A percentile compares a stretch with the other conserved stretches of the same genome.
These are phyloP conservation scores for Trypanosomatidae sp. DNA, from an alignment of 208 protist genomes.

Conservation along the genomic window DNA sequence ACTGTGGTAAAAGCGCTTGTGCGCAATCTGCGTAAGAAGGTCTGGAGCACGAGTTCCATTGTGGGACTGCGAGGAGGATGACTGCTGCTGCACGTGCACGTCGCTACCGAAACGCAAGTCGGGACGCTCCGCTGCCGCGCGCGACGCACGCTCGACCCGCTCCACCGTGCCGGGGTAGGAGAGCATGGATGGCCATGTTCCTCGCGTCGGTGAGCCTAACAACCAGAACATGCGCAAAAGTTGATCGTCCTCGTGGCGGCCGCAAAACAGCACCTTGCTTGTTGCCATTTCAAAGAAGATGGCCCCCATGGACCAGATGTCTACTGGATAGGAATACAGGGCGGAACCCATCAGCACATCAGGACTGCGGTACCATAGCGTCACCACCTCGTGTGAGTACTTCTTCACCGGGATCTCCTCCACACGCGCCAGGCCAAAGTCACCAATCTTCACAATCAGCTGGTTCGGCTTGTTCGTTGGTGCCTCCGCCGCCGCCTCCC, in stretches of 20 bases:
- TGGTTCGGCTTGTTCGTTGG: constrained; percentile 13
- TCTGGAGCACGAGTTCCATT: constrained; percentile 20
- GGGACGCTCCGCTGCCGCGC: constrained; percentile 14
- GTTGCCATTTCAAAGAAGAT: constrained; percentile 95
- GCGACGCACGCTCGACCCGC: constrained; percentile 35
- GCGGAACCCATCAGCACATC: constrained; percentile 90
- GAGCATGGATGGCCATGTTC: constrained; percentile 93
- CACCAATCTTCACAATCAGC: constrained; percentile 79
- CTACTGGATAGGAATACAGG: constrained; percentile 83
- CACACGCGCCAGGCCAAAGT: constrained; percentile 87
- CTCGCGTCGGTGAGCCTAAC: constrained; percentile 93
- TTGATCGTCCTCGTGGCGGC: constrained; percentile 89
- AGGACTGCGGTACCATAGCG: constrained; percentile 94
- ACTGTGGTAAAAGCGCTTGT: constrained; percentile 32
- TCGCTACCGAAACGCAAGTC: constrained; percentile 16
- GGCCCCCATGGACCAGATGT: constrained; percentile 94
- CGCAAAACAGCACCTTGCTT: constrained; percentile 82
- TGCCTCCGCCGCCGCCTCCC: constrained; percentile 9
- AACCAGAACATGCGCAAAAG: constrained; percentile 86
- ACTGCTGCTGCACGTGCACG: constrained; percentile 17
- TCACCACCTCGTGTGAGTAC: constrained; percentile 92
- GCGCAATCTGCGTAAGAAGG: constrained; percentile 18
- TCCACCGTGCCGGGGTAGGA: constrained; percentile 56
- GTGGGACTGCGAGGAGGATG: not conserved
- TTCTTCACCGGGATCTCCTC: constrained; percentile 93